phyloP scores from a whole-genome alignment of 164 flowering plant species.

The Brasenia schreberi region DNA sequence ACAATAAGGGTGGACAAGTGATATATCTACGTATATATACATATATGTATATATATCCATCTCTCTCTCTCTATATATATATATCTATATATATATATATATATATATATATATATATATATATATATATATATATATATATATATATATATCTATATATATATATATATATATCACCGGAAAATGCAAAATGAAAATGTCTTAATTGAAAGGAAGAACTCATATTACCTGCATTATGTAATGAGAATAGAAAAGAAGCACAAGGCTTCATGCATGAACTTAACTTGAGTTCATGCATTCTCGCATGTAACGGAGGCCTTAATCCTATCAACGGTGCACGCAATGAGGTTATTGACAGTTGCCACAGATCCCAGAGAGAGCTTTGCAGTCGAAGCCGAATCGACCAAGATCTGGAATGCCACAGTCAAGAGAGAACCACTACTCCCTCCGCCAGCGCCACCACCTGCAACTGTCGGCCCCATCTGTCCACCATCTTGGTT shows the following conservation, averaged over 20 bases:
- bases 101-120: too few species aligned
- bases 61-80: too few species aligned
- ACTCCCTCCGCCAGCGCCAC: conserved; percentile 14
- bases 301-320: conserved; percentile 51
- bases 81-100: too few species aligned
- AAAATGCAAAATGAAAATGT: too few species aligned
- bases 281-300: conserved; percentile 14
- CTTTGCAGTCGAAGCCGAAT: conserved; percentile 75
- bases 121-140: too few species aligned
- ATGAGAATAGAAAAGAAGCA: not conserved
- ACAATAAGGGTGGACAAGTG: too few species aligned
- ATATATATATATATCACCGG: not conserved
- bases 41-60: too few species aligned
- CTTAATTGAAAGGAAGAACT: not conserved
- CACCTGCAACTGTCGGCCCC: not conserved
- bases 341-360: conserved; percentile 73
- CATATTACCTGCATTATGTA: not conserved
- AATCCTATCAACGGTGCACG: conserved; percentile 78
- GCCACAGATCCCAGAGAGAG: conserved; percentile 78
- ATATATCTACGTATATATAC: too few species aligned
- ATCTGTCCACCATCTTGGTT: not conserved
- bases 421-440: conserved; percentile 82
- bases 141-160: too few species aligned
- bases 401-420: conserved; percentile 80
- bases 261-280: not conserved